These are phyloP conservation scores for Neckera pumila DNA, from an alignment of 225 moss, liverwort and hornwort species.

Conservation along the genomic window DNA sequence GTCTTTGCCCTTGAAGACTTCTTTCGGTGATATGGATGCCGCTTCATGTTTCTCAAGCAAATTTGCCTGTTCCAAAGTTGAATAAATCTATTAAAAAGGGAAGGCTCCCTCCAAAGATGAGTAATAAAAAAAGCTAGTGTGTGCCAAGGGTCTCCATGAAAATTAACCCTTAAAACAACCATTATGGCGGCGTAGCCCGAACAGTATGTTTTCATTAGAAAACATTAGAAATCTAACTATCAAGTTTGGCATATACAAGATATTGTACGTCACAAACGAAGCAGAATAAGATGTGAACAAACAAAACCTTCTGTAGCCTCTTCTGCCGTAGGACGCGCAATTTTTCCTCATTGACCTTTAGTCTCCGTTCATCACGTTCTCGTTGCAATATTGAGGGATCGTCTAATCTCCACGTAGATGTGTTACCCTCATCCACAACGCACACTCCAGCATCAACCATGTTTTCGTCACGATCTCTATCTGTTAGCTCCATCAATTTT, in stretches of 20 bases:
- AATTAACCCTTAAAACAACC: not conserved
- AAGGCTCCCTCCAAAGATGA: not conserved
- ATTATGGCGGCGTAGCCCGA: not conserved
- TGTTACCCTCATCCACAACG: slow-evolving; percentile 52
- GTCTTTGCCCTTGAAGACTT: slow-evolving; percentile 30
- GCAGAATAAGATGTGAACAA: not conserved
- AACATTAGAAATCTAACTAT: not conserved
- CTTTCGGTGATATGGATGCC: slow-evolving; percentile 34
- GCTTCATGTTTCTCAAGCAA: slow-evolving; percentile 58
- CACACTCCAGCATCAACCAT: slow-evolving; percentile 78
- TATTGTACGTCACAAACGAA: not conserved
- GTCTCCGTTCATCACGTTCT: slow-evolving; percentile 68
- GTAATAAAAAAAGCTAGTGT: not conserved
- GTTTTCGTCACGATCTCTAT: slow-evolving; percentile 59
- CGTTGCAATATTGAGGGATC: slow-evolving; percentile 42
- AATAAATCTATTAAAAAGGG: not conserved
- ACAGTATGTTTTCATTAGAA: not conserved
- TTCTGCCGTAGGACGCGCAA: slow-evolving; percentile 34
- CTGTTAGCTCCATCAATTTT: slow-evolving; percentile 56
- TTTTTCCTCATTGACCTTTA: slow-evolving; percentile 48
- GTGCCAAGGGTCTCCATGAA: not conserved
- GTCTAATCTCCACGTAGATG: slow-evolving; percentile 64
- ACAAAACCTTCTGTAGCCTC: slow-evolving; percentile 40
- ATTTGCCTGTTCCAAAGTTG: slow-evolving; percentile 31
- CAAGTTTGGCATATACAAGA: not conserved